Conservation (phyloP, 257 asterid genomes). For the Rauvolfia tetraphylla region DNA sequence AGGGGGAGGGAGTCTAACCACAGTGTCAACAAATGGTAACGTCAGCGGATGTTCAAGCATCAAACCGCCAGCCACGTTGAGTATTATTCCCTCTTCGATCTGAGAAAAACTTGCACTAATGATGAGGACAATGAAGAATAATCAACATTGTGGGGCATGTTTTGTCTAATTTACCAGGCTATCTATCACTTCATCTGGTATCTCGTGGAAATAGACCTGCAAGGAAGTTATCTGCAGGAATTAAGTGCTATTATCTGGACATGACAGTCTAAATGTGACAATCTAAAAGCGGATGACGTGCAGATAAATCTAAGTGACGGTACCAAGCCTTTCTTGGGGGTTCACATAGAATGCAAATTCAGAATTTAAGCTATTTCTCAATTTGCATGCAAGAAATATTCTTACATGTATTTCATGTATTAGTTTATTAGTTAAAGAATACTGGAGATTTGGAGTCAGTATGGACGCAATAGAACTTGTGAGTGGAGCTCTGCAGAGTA, state of each 20-base stretch:
- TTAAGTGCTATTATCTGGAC: background rate
- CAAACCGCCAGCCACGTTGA: constrained; percentile 86
- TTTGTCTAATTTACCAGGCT: constrained; percentile 51
- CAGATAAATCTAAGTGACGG: background rate
- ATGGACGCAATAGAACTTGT: background rate
- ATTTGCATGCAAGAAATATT: background rate
- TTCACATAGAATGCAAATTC: background rate
- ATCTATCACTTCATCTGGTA: constrained; percentile 75
- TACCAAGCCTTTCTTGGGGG: background rate
- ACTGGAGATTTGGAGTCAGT: background rate
- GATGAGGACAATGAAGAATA: constrained; percentile 22
- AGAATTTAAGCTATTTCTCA: background rate
- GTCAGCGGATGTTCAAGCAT: constrained; percentile 91
- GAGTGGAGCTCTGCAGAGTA: background rate
- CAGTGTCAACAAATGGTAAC: constrained; percentile 69
- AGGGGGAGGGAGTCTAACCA: constrained; percentile 43
- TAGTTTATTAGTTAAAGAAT: background rate
- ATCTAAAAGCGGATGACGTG: background rate
- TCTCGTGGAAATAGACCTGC: constrained; percentile 85
- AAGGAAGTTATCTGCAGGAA: background rate
- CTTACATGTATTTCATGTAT: background rate
- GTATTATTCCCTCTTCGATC: constrained; percentile 74
- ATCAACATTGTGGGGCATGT: background rate
- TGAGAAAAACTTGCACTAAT: constrained; percentile 23
- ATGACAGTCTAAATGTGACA: too few species aligned